Percentiles rank a stretch among this genome's conserved stretches.
Conservation (phyloP, 2,329 filamentous ascomycete species). For the Penicillium sp. region DNA sequence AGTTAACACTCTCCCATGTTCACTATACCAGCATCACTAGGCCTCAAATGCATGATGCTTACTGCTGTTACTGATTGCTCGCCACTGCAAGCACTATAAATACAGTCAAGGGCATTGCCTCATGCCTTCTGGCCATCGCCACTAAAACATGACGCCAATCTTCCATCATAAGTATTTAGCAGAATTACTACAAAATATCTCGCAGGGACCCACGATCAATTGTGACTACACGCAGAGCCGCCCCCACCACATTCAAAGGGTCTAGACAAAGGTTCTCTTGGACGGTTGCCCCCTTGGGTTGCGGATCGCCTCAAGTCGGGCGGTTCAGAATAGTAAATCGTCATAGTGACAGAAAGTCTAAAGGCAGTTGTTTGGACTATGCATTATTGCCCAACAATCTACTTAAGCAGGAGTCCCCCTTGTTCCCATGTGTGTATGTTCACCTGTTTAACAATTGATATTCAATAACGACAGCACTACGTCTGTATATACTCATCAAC, state of each 20-base stretch:
- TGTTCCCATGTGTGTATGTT: not conserved
- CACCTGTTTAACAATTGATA: not conserved
- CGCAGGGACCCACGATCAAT: not conserved
- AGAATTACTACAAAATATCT: too few species aligned
- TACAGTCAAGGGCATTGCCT: too few species aligned
- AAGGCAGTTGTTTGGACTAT: not conserved
- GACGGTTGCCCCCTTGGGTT: not conserved
- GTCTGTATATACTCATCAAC: not conserved
- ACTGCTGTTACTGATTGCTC: too few species aligned
- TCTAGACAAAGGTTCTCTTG: slow-evolving; percentile 1
- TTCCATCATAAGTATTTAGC: not conserved
- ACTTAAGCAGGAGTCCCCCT: slow-evolving; percentile 1
- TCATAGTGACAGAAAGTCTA: slow-evolving; percentile 8
- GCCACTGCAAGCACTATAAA: too few species aligned
- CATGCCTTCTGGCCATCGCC: not conserved
- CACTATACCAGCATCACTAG: too few species aligned
- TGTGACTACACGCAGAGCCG: not conserved
- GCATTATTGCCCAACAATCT: not conserved
- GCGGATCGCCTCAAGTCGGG: not conserved
- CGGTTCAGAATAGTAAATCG: not conserved
- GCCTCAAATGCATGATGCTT: too few species aligned
- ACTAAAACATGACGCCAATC: not conserved
- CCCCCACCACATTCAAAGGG: slow-evolving; percentile 1
- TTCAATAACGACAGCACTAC: not conserved
- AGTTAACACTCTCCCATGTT: not conserved